Evolutionary conservation across 2,329 filamentous ascomycete species (phyloP), one percentile per base, ranked within the genome.

Genomic region (Colletotrichum sp.): DNA sequence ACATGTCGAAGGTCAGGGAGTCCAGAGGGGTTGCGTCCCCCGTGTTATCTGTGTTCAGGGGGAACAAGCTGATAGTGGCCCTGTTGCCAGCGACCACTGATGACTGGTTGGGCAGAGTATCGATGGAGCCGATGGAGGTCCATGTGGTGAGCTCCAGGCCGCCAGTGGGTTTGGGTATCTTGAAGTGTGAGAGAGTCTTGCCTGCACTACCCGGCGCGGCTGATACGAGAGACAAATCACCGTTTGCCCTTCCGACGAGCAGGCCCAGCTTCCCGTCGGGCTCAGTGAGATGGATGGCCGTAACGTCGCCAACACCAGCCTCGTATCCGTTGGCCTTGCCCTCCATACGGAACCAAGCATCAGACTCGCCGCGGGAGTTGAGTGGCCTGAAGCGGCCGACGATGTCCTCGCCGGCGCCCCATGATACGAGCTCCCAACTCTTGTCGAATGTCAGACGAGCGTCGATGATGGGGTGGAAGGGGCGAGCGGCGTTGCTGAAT

Each of bases 371-470:
- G 71, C 48, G 77, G 5, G 76, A 80, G 7, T 78, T 77, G 13
- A 79, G 81, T 16, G 82, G 79, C 24, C 86, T 85, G 30, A 84
- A 81, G 26, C 88, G 82, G 4, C 87, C 85, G 7, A 90, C 81
- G 32, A 91, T 79, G 30, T 90, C 85, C 80, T 91, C 88, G 0
- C 90, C 90, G 0, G 86, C 87, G 1, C 89, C 89, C 82, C 87
- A 90, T 3, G 87, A 86, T 0, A 90, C 82, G 15, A 89, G 77
- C 80, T 92, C 90, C 30, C 86, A 81, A 7, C 81, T 81, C n/a
- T 81, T 81, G 15, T 80, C 80, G 6, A 82, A 79, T 32, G 84
- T 80, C 8, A 86, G 80, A 30, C 84, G 79, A 7, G 88, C 89
- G 71, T 89, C 88, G 9, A 91, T 82, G 6, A 90, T 83, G 6